These are phyloP conservation scores for Rhizophora apiculata DNA, from an alignment of 345 rosid genomes.

Conservation along the genomic window DNA sequence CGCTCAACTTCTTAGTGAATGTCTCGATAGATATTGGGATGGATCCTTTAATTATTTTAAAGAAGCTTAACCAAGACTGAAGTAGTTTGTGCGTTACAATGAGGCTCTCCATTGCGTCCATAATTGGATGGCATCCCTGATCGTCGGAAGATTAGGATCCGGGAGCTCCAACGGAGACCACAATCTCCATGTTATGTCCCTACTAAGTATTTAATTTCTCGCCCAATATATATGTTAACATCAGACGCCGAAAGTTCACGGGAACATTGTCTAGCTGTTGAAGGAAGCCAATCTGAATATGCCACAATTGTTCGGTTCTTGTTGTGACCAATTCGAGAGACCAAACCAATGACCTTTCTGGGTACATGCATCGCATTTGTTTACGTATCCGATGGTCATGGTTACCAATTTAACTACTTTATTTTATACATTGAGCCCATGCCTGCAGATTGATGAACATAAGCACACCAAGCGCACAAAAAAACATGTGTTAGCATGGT, in stretches of 20 bases:
- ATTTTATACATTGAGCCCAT: background rate
- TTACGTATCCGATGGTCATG: no score
- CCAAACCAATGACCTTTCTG: constrained; percentile 11
- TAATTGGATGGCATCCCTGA: background rate
- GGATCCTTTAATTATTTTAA: background rate
- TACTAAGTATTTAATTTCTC: constrained; percentile 6
- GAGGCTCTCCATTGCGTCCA: background rate
- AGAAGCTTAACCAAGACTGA: background rate
- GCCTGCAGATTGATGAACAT: constrained; percentile 13
- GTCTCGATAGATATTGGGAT: no score
- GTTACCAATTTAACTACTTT: no score
- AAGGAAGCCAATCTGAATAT: constrained; percentile 15
- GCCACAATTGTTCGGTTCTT: background rate
- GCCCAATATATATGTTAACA: constrained; percentile 2
- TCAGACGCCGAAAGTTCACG: constrained; percentile 5
- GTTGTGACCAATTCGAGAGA: background rate
- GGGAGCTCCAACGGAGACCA: constrained; percentile 10
- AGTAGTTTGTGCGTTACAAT: background rate
- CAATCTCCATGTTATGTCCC: background rate
- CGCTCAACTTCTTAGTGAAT: no score
- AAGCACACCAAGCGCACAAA: constrained; percentile 17
- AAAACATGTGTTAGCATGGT: constrained; percentile 33
- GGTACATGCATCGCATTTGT: no score
- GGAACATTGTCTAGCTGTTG: constrained; percentile 2
- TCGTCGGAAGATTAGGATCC: constrained; percentile 8